phyloP scores from a whole-genome alignment of 2,329 filamentous ascomycete genomes.

The Bipolaris sorokiniana region DNA sequence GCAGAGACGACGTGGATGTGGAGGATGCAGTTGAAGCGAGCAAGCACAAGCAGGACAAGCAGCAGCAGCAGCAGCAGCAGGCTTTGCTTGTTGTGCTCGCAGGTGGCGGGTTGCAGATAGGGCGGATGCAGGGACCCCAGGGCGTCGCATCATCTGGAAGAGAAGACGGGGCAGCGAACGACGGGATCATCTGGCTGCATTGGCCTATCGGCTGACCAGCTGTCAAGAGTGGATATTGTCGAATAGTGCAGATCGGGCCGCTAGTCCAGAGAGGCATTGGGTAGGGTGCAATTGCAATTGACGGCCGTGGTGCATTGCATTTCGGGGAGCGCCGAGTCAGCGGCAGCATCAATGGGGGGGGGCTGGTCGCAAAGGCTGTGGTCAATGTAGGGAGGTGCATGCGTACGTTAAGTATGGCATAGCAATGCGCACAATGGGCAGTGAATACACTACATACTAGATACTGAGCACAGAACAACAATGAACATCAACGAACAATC shows the following conservation, averaged over 20 bases:
- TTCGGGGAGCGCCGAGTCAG: background rate
- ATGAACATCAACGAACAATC: slow-evolving; percentile 11
- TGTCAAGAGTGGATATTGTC: slow-evolving; percentile 20
- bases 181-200: slow-evolving; percentile 39
- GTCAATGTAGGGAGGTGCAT: too few relatives aligned
- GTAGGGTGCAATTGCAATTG: background rate
- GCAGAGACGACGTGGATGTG: slow-evolving; percentile 30
- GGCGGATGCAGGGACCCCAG: slow-evolving; percentile 44
- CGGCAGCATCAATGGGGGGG: too few relatives aligned
- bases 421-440: too few relatives aligned
- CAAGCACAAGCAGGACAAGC: slow-evolving; percentile 33
- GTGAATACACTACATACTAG: too few relatives aligned
- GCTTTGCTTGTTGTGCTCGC: slow-evolving; percentile 18
- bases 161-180: slow-evolving; percentile 33
- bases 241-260: slow-evolving; percentile 34
- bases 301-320: too few relatives aligned
- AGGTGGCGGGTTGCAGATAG: slow-evolving; percentile 32
- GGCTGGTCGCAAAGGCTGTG: too few relatives aligned
- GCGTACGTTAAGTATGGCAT: too few relatives aligned
- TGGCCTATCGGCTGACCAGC: slow-evolving; percentile 44
- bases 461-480: too few relatives aligned
- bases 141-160: slow-evolving; percentile 19
- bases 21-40: background rate
- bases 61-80: slow-evolving; percentile 17
- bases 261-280: slow-evolving; percentile 12